Evolutionary conservation across 1,139 yeast genomes (phyloP).

Genomic region (Blastobotrys malaysiensis): DNA sequence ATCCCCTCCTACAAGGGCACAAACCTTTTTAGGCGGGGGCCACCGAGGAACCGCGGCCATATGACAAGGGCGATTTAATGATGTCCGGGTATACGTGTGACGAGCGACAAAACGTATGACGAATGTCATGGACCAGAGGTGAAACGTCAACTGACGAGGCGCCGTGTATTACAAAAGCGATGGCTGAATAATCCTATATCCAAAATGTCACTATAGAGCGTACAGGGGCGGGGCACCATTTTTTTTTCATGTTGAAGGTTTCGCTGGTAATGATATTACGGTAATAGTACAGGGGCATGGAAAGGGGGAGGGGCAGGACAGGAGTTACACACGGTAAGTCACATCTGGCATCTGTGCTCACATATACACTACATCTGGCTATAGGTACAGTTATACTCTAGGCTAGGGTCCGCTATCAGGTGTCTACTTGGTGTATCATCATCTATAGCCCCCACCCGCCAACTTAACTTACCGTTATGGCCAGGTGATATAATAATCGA

Average conservation of each 20-base stretch:
- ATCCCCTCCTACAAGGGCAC: background rate
- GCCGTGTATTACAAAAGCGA: background rate
- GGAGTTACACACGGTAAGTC: background rate
- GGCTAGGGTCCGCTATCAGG: background rate
- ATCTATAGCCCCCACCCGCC: background rate
- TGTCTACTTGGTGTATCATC: background rate
- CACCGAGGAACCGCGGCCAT: background rate
- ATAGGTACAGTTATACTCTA: too few relatives aligned
- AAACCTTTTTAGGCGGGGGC: background rate
- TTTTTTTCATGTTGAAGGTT: background rate
- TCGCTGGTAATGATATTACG: background rate
- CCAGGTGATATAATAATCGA: background rate
- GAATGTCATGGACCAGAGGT: background rate
- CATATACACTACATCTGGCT: background rate
- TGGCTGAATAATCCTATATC: background rate
- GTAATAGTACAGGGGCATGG: background rate
- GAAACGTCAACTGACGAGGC: background rate
- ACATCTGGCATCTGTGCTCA: background rate
- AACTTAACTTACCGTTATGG: background rate
- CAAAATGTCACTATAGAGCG: background rate
- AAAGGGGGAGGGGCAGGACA: background rate
- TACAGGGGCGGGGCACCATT: too few relatives aligned
- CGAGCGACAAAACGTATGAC: background rate
- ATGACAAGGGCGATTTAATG: background rate
- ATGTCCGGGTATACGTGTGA: background rate